A percentile compares a stretch with the other conserved stretches of the same genome.
Conservation (phyloP, 164 flowering plant genomes). For the Dillenia turbinata region DNA sequence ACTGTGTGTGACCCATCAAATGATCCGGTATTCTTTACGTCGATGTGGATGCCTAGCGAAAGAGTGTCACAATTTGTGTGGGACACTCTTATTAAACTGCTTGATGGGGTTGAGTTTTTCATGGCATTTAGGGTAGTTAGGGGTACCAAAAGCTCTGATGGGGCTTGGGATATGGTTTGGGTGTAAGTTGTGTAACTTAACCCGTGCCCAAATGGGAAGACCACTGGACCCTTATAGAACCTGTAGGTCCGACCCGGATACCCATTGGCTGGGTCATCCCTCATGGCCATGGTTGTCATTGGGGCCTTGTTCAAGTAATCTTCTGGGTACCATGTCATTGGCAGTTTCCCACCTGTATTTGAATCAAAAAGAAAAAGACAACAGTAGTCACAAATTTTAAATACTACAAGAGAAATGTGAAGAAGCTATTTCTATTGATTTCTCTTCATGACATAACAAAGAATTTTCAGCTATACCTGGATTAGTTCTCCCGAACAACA, state of each 20-base stretch:
- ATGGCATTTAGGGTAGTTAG: too few relatives aligned
- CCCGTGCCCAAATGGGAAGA: constrained; percentile 89
- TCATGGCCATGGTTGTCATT: constrained; percentile 82
- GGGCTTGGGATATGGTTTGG: constrained; percentile 1
- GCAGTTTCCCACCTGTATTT: constrained; percentile 62
- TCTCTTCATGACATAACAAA: too few relatives aligned
- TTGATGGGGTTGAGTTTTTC: too few relatives aligned
- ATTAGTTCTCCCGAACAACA: constrained; percentile 43
- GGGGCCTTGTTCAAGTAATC: constrained; percentile 53
- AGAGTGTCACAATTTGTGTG: background rate
- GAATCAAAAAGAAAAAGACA: background rate
- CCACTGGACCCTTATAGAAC: constrained; percentile 81
- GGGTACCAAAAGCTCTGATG: too few relatives aligned
- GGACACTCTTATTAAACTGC: background rate
- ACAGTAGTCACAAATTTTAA: too few relatives aligned
- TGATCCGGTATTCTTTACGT: constrained; percentile 9
- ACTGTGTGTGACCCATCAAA: constrained; percentile 14
- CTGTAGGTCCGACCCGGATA: constrained; percentile 93
- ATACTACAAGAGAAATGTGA: background rate
- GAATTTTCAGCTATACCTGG: constrained; percentile 14
- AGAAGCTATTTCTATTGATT: background rate
- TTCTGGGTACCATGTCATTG: constrained; percentile 96
- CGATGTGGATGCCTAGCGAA: constrained; percentile 9
- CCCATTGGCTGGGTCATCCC: constrained; percentile 41
- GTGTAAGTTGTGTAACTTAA: constrained; percentile 1